Conservation (phyloP, 208 protist genomes). For the Wallacemonas sp. region DNA sequence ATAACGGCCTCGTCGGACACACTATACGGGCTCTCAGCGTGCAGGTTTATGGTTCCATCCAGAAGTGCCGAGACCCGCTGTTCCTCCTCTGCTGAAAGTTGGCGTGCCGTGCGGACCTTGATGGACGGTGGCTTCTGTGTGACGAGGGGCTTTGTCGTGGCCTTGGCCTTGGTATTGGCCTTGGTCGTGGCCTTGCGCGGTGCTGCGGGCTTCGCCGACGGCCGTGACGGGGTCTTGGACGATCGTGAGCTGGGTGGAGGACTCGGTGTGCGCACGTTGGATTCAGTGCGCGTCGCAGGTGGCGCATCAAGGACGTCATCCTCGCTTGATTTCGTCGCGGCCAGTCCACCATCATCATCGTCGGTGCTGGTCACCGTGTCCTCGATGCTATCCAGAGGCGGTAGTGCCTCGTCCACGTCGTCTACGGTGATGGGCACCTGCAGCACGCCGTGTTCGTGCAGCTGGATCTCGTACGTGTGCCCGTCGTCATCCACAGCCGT, state of each 20-base stretch:
- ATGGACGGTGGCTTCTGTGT: constrained; percentile 1
- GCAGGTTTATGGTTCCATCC: constrained; percentile 16
- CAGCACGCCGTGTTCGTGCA: constrained; percentile 44
- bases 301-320: neutral
- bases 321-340: neutral
- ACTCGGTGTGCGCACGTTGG: neutral
- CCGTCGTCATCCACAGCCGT: constrained; percentile 85
- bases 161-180: neutral
- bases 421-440: constrained; percentile 51
- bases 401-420: neutral
- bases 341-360: neutral
- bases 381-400: neutral
- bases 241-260: neutral
- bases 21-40: constrained; percentile 19
- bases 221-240: neutral
- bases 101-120: constrained; percentile 20
- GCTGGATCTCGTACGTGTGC: constrained; percentile 59
- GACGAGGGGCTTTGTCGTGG: neutral
- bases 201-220: neutral
- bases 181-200: neutral
- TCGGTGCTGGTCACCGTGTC: neutral
- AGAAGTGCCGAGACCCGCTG: constrained; percentile 46
- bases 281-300: neutral
- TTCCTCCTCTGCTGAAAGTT: constrained; percentile 39
- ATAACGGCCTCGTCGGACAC: neutral